Evolutionary conservation across 2,329 filamentous ascomycete genomes (phyloP).

Genomic region (Stylonectria norvegica): DNA sequence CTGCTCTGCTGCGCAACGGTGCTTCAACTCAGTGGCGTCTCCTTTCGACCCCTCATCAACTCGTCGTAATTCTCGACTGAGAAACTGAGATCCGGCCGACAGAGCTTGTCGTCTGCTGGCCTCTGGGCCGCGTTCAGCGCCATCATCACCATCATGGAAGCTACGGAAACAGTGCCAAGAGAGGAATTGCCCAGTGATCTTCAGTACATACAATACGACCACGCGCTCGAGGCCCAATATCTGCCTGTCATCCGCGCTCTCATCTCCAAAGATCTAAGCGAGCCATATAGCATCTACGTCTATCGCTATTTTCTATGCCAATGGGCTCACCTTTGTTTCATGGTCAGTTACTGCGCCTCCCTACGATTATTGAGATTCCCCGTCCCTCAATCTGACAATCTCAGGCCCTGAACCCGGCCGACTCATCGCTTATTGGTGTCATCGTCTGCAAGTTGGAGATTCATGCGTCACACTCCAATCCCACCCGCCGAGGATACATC

Average conservation of each 20-base stretch:
- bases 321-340: constrained; percentile 96
- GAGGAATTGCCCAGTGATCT: constrained; percentile 45
- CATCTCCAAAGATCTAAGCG: constrained; percentile 93
- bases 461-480: constrained; percentile 75
- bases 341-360: constrained; percentile 56
- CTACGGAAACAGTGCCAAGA: constrained; percentile 35
- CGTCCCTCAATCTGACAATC: constrained; percentile 6
- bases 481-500: constrained; percentile 83
- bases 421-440: constrained; percentile 73
- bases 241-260: constrained; percentile 85
- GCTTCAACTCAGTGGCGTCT: no score
- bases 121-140: no score
- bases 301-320: constrained; percentile 98
- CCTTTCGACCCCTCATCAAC: background rate
- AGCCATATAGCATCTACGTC: constrained; percentile 99
- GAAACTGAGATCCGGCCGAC: constrained; percentile 6
- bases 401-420: constrained; percentile 58
- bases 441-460: constrained; percentile 92
- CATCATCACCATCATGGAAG: no score
- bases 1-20: no score
- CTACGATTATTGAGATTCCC: constrained; percentile 1
- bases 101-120: constrained; percentile 1
- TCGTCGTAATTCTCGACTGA: background rate
- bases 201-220: constrained; percentile 60
- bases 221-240: constrained; percentile 59